Evolutionary conservation across 257 asterid genomes (phyloP).

Genomic region (Forsythia viridissima): DNA sequence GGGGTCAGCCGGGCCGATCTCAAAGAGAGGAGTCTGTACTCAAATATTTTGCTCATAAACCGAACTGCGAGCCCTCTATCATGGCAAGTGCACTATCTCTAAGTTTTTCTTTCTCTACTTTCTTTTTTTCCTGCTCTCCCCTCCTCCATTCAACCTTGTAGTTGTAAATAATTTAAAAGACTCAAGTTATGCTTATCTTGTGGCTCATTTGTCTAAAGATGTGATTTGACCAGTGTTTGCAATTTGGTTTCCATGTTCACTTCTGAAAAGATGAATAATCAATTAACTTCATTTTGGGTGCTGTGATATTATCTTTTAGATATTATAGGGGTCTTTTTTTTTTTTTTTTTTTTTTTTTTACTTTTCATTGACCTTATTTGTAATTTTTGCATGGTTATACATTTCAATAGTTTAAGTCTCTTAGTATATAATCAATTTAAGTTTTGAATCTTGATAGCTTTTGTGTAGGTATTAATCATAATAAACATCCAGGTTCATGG

Average conservation of each 20-base stretch:
- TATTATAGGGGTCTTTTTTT: no score
- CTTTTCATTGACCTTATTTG: slow-evolving; percentile 3
- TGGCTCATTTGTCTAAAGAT: not conserved
- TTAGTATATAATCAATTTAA: slow-evolving; percentile 23
- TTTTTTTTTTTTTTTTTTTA: not conserved
- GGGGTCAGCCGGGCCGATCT: slow-evolving; percentile 73
- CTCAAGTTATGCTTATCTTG: not conserved
- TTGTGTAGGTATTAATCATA: slow-evolving; percentile 69
- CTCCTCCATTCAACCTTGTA: not conserved
- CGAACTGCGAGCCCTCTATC: slow-evolving; percentile 94
- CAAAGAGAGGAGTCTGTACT: slow-evolving; percentile 51
- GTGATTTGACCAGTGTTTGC: not conserved
- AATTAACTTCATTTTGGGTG: not conserved
- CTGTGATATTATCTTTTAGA: not conserved
- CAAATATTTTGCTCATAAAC: slow-evolving; percentile 80
- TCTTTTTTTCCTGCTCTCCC: slow-evolving; percentile 4
- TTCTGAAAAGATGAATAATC: no score
- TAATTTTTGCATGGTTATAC: not conserved
- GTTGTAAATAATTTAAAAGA: not conserved
- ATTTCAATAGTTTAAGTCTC: slow-evolving; percentile 14
- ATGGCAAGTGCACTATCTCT: slow-evolving; percentile 51
- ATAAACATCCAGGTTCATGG: slow-evolving; percentile 92
- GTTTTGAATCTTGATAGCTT: slow-evolving; percentile 56
- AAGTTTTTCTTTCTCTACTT: slow-evolving; percentile 16
- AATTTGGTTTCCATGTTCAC: no score